Evolutionary conservation across 2,329 filamentous ascomycete genomes (phyloP), one percentile per base, ranked within the genome.

Genomic region (Cryphonectria radicalis): DNA sequence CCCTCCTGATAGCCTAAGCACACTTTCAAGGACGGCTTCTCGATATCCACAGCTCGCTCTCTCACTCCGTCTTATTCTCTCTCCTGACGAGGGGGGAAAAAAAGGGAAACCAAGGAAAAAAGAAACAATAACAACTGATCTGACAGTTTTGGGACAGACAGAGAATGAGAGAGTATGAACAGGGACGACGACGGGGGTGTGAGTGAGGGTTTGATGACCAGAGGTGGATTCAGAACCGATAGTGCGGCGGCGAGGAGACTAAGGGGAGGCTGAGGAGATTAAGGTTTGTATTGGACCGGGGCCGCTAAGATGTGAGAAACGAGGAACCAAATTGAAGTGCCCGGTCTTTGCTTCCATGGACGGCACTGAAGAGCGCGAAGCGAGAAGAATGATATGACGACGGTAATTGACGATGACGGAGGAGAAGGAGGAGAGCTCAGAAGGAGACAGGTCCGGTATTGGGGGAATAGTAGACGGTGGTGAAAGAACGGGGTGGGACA

Each of bases 241-340:
- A 71, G 69, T 69, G 62, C 66, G 66, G 65, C 71, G 63, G 43
- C 60, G 71, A 62, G 68, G 46, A 63, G 71, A 69, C 71, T 73
- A 73, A 73, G 63, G 71, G 68, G 71, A 73, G 66, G 66, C 69
- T 66, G 66, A 73, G 66, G 69, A 73, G 71, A 73, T 73, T 73
- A 73, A 73, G 66, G 69, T 73, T 73, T 66, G 69, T 71, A 73
- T 73, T 71, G 65, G 66, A 60, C 66, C 67, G 71, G 66, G 62
- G 59, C 50, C 67, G 59, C 67, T 68, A 35, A 63, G 55, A 25
- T 32, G 28, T 7, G 14, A 68, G 22, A 25, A 63, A 46, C 57
- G 50, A 59, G 50, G 35, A 25, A 25, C 32, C 28, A 68, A 63
- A 63, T 68, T 68, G 67, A 68, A 55, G 57, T 55, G 55, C 25